Evolutionary conservation across 768 basidiomycete species (phyloP).

Genomic region (Leccinum disarticulatum): DNA sequence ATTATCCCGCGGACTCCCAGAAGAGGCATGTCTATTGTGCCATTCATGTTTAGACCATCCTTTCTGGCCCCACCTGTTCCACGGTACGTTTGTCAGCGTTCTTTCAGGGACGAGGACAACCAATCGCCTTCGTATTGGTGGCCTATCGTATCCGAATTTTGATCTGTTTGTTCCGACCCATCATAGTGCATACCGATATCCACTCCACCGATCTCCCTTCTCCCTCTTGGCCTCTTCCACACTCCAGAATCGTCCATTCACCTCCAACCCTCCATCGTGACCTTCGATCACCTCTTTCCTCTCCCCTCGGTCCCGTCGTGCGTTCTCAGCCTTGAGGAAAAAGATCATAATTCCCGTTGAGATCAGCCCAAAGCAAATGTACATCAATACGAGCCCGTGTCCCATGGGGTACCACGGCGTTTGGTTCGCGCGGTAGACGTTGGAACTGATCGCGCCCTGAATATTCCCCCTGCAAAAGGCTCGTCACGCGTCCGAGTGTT

Average conservation of each 20-base stretch:
- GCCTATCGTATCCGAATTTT: background rate
- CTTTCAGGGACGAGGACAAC: background rate
- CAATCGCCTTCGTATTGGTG: background rate
- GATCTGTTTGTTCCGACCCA: background rate
- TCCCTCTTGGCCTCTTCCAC: slow-evolving; percentile 65
- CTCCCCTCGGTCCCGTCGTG: slow-evolving; percentile 63
- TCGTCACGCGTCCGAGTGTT: background rate
- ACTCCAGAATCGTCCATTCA: slow-evolving; percentile 57
- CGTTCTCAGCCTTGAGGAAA: slow-evolving; percentile 59
- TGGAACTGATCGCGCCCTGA: slow-evolving; percentile 75
- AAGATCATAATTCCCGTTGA: slow-evolving; percentile 42
- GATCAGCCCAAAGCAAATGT: slow-evolving; percentile 63
- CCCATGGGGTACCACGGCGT: slow-evolving; percentile 65
- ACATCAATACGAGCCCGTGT: slow-evolving; percentile 68
- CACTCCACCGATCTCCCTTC: slow-evolving; percentile 76
- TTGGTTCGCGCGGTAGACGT: slow-evolving; percentile 70
- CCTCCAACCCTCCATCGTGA: slow-evolving; percentile 36
- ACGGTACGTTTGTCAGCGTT: background rate
- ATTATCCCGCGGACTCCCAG: background rate
- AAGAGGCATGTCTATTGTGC: background rate
- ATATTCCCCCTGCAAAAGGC: slow-evolving; percentile 58
- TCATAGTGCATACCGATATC: slow-evolving; percentile 67
- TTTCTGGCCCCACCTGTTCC: background rate
- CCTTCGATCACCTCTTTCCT: slow-evolving; percentile 62
- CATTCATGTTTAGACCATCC: background rate